Conservation (phyloP, 2,329 filamentous ascomycete genomes). For the Neurospora sp. region DNA sequence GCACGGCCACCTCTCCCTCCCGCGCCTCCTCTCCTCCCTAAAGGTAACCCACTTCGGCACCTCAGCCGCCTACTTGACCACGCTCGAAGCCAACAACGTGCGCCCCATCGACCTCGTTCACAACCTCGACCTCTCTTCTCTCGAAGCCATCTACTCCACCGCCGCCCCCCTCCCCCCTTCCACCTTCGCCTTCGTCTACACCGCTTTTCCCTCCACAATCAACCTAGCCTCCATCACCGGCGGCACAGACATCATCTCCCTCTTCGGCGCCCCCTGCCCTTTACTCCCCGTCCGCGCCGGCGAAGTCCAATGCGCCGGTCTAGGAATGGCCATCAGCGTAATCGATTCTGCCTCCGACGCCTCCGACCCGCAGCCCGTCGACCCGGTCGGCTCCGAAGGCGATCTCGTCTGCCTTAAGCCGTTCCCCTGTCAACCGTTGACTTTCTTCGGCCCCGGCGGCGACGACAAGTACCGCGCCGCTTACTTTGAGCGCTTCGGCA, state of each 20-base stretch:
- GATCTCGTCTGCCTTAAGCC: slow-evolving; percentile 80
- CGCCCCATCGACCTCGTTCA: slow-evolving; percentile 43
- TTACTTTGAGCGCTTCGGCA: slow-evolving; percentile 79
- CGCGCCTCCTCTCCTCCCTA: slow-evolving; percentile 69
- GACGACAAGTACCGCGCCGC: slow-evolving; percentile 68
- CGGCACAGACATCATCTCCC: slow-evolving; percentile 90
- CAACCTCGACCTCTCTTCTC: slow-evolving; percentile 46
- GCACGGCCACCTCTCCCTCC: slow-evolving; percentile 70
- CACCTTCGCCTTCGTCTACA: slow-evolving; percentile 85
- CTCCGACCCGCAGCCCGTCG: slow-evolving; percentile 34
- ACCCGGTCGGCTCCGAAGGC: slow-evolving; percentile 58
- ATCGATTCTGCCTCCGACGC: slow-evolving; percentile 46
- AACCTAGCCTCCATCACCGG: slow-evolving; percentile 92
- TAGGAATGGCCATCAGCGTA: slow-evolving; percentile 67
- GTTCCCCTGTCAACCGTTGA: slow-evolving; percentile 85
- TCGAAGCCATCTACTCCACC: slow-evolving; percentile 88
- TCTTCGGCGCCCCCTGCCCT: slow-evolving; percentile 80
- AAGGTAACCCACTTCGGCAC: slow-evolving; percentile 90
- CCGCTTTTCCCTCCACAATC: slow-evolving; percentile 66
- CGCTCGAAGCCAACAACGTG: slow-evolving; percentile 71
- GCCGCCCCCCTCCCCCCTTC: slow-evolving; percentile 87
- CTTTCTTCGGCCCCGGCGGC: slow-evolving; percentile 71
- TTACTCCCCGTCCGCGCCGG: slow-evolving; percentile 62
- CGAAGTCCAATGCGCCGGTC: slow-evolving; percentile 67
- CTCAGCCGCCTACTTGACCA: slow-evolving; percentile 83